Percentiles rank a stretch among this genome's conserved stretches.
Conservation (phyloP, 768 basidiomycete genomes). For the Amanita molliuscula region DNA sequence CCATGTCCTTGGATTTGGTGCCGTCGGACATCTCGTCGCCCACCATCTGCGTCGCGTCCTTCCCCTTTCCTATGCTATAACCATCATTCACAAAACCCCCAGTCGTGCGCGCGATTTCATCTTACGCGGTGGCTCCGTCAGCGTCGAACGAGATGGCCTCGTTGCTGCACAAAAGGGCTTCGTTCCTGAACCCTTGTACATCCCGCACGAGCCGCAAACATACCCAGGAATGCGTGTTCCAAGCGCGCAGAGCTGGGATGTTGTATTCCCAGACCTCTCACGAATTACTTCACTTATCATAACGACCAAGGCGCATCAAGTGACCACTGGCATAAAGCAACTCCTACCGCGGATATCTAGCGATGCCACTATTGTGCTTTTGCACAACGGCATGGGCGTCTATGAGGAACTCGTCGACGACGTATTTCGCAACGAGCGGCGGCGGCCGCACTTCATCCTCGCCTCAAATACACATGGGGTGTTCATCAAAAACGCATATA, state of each 20-base stretch:
- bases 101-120: constrained; percentile 25
- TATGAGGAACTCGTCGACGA: constrained; percentile 64
- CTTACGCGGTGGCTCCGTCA: constrained; percentile 25
- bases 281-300: constrained; percentile 74
- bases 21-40: constrained; percentile 76
- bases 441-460: constrained; percentile 79
- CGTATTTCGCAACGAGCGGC: constrained; percentile 62
- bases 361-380: constrained; percentile 76
- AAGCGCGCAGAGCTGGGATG: neutral
- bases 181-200: constrained; percentile 36
- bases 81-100: constrained; percentile 55
- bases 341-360: constrained; percentile 56
- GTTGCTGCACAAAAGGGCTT: constrained; percentile 33
- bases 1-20: constrained; percentile 72
- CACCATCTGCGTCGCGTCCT: constrained; percentile 64
- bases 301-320: constrained; percentile 68
- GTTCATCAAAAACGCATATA: constrained; percentile 38
- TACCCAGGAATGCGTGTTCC: constrained; percentile 4
- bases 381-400: constrained; percentile 92
- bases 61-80: constrained; percentile 40
- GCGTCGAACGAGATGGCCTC: constrained; percentile 41
- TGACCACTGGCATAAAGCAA: constrained; percentile 41
- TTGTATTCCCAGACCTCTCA: constrained; percentile 6
- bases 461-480: constrained; percentile 78
- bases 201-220: constrained; percentile 1